Conservation (phyloP, 306 rosid genomes). For the Cajanus cajan region DNA sequence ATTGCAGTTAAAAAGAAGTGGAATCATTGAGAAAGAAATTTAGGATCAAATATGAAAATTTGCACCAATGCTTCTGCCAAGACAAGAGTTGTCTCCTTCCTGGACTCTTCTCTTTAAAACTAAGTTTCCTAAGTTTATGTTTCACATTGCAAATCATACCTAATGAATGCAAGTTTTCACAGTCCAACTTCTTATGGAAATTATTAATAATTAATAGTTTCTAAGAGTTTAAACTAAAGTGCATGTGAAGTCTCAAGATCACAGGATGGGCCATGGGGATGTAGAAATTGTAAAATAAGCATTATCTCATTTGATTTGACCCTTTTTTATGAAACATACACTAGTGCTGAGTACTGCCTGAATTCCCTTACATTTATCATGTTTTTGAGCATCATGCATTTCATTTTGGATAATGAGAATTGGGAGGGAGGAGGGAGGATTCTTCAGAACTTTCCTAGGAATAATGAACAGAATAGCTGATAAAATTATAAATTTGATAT, state of each 20-base stretch:
- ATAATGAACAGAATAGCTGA: constrained; percentile 13
- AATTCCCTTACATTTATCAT: not conserved
- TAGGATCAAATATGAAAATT: constrained; percentile 5
- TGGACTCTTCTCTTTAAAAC: not conserved
- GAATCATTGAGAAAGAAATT: not conserved
- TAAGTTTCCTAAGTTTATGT: not conserved
- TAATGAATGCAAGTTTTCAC: not conserved
- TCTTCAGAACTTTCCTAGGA: constrained; percentile 1
- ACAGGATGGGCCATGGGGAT: constrained; percentile 14
- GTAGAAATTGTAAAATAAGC: constrained; percentile 10
- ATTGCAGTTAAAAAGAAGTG: constrained; percentile 7
- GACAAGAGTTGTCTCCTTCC: constrained; percentile 16
- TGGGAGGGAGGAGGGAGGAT: not conserved
- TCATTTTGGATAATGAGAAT: not conserved
- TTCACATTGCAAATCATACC: not conserved
- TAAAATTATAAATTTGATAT: constrained; percentile 5
- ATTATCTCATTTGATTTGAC: not conserved
- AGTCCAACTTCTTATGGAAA: not conserved
- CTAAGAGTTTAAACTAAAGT: constrained; percentile 17
- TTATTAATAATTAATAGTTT: not conserved
- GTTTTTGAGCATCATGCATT: not conserved
- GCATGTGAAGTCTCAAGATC: not conserved
- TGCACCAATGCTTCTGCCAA: constrained; percentile 8
- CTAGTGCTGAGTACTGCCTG: not conserved
- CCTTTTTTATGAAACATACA: not conserved